Evolutionary conservation across 1,139 yeast genomes (phyloP).

Genomic region (Blastobotrys proliferans): DNA sequence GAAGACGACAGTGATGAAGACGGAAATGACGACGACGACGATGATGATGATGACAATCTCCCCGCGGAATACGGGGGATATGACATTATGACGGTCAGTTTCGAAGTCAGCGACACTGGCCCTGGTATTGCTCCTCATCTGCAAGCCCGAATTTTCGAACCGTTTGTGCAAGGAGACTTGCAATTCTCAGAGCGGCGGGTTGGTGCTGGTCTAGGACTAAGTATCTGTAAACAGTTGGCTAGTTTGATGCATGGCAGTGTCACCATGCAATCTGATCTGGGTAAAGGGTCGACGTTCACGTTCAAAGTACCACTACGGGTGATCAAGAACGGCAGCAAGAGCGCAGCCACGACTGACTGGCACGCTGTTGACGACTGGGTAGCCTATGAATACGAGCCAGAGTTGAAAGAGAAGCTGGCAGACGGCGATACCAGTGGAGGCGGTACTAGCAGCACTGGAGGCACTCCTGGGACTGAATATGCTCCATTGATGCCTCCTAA

Average conservation of each 20-base stretch:
- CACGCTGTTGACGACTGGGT: conserved; percentile 5
- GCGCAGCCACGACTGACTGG: conserved; percentile 15
- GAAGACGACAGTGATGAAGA: background rate
- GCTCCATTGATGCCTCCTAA: conserved; percentile 1
- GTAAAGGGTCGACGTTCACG: conserved; percentile 77
- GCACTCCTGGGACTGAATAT: background rate
- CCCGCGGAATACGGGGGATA: conserved; percentile 5
- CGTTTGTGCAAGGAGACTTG: conserved; percentile 92
- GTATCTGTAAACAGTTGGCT: conserved; percentile 86
- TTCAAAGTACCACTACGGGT: conserved; percentile 69
- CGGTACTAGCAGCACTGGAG: background rate
- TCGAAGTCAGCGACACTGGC: conserved; percentile 72
- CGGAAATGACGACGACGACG: background rate
- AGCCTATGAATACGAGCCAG: background rate
- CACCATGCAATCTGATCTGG: conserved; percentile 57
- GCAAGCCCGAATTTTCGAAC: conserved; percentile 83
- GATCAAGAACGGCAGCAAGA: conserved; percentile 18
- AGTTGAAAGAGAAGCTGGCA: background rate
- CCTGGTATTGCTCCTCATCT: conserved; percentile 83
- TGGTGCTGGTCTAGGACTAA: conserved; percentile 89
- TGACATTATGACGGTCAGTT: conserved; percentile 19
- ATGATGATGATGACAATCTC: background rate
- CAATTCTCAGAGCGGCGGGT: conserved; percentile 82
- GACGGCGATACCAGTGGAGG: background rate
- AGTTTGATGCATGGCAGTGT: conserved; percentile 82